Evolutionary conservation across 192 early-diverging fungal genomes (phyloP).

Genomic region (Rhizoclosmatium globosum): DNA sequence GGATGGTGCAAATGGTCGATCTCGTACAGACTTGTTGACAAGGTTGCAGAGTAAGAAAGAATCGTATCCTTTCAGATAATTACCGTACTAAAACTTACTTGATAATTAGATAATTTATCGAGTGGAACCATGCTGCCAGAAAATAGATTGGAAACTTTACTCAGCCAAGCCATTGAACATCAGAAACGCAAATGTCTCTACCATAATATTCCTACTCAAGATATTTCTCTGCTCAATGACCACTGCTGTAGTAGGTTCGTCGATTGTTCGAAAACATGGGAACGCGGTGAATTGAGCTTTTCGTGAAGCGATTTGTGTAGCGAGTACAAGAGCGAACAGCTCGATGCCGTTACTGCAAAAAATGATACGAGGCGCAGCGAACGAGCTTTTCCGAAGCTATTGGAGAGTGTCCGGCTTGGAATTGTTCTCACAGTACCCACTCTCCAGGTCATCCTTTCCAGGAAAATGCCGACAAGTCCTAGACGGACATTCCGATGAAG

Average conservation of each 20-base stretch:
- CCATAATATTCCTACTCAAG: constrained; percentile 74
- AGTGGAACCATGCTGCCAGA: constrained; percentile 88
- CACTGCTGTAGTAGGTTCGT: constrained; percentile 78
- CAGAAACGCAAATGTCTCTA: constrained; percentile 85
- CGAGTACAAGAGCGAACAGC: too few relatives aligned
- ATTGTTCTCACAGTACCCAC: not conserved
- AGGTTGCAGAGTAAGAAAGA: constrained; percentile 70
- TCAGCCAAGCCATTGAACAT: constrained; percentile 79
- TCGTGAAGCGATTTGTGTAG: not conserved
- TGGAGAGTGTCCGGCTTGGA: too few relatives aligned
- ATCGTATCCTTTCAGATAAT: constrained; percentile 2
- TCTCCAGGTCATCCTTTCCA: constrained; percentile 11
- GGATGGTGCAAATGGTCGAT: constrained; percentile 80
- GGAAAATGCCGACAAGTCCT: constrained; percentile 44
- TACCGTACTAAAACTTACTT: constrained; percentile 45
- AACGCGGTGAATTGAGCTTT: not conserved
- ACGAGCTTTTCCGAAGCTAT: too few relatives aligned
- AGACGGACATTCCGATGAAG: constrained; percentile 86
- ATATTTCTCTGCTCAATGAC: constrained; percentile 71
- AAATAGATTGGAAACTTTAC: constrained; percentile 80
- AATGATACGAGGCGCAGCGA: too few relatives aligned
- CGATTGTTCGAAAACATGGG: too few relatives aligned
- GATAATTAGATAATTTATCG: constrained; percentile 72
- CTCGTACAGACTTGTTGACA: constrained; percentile 67
- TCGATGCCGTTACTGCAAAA: too few relatives aligned